Base-by-base conservation (phyloP, 2,329 filamentous ascomycete species). In the Proliferodiscus dingleyae region DNA sequence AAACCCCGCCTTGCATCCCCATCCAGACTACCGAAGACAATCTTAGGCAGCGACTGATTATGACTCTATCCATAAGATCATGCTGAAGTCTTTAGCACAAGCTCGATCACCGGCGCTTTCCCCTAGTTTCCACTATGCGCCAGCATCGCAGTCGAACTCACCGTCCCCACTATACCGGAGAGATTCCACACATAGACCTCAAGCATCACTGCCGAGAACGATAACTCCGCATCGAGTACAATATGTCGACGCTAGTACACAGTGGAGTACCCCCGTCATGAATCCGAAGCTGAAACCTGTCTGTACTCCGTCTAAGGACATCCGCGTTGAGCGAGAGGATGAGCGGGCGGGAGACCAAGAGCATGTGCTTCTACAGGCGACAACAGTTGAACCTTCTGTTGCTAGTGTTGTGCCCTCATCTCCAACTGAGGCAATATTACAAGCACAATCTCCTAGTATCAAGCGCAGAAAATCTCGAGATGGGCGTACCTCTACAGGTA, bases 391-490 rank as follows among this genome's bases (percentile, higher is more conserved):
- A 33, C 26, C 19, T 33, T 36, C 49, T 23, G 36, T 37, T 11
- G 13, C 26, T 28, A 32, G 21, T 18, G 29, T 28, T 19, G 23
- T 49, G 7, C 36, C 50, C 15, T 11, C 37, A 19, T 46, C 51
- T 24, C 24, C 43, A 10, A 46, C 51, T 55, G 62, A 51, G 49
- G 59, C 46, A 57, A 58, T 39, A 41, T 45, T 49, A 57, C 54
- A 45, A 54, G 58, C 39, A 49, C 64, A 47, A 55, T 59, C 60
- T 23, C 60, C 59, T n/a, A 61, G 48, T 55, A 53, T 46, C 61
- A 62, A 59, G 62, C 65, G 57, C 57, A 57, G 47, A 62, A 58
- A 56, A 65, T 55, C 54, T 22, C 41, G 45, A 44, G 50, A 53
- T 15, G 40, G 38, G 16, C 34, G 38, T 3, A 28, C 47, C 19